Base-by-base conservation (phyloP, 306 rosid genomes). In the Dryas drummondii region DNA sequence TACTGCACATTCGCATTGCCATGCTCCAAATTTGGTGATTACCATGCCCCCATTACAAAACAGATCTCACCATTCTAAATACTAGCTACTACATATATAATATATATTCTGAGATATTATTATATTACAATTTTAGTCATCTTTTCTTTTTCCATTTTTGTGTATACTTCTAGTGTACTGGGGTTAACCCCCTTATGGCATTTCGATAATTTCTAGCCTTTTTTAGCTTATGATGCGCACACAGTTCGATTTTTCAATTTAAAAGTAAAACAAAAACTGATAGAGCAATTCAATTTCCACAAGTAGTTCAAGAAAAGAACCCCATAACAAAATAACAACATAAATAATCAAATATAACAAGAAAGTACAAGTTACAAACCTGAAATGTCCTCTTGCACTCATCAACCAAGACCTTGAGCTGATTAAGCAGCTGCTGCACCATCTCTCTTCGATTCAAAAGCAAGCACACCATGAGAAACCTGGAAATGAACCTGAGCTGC, bases 301-400 rank as follows among this genome's bases (percentile, higher is more conserved):
- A 4, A 58, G 16, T 58, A 58, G 40, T 22, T 58, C 41, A 58
- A 60, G 45, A 60, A 60, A 32, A 26, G 1, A 22, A 27, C 9
- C 9, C 37, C 13, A 60, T 19, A 22, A 4, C 44, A 53, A 54
- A 68, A 5, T 13, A 40, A 48, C 26, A 73, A 8, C 5, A 11
- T 60, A 49, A 69, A 19, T 6, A 17, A n/a, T 7, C 60, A 55
- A 55, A 17, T 8, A 16, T 4, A 13, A 52, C 48, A 10, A 32
- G 37, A 32, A 32, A 32, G 37, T 32, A 32, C 37, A 56, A 62
- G 59, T 46, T 5, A 72, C 66, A 12, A 19, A 89, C 97, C 96
- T 87, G 91, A 78, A 94, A 94, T 9, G 94, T 84, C 82, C 94
- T 89, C 87, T 86, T 88, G 86, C 93, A 94, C 52, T 94, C 97